These are phyloP conservation scores for Colletotrichum phormii DNA, from an alignment of 2,329 filamentous ascomycete species.

Conservation along the genomic window DNA sequence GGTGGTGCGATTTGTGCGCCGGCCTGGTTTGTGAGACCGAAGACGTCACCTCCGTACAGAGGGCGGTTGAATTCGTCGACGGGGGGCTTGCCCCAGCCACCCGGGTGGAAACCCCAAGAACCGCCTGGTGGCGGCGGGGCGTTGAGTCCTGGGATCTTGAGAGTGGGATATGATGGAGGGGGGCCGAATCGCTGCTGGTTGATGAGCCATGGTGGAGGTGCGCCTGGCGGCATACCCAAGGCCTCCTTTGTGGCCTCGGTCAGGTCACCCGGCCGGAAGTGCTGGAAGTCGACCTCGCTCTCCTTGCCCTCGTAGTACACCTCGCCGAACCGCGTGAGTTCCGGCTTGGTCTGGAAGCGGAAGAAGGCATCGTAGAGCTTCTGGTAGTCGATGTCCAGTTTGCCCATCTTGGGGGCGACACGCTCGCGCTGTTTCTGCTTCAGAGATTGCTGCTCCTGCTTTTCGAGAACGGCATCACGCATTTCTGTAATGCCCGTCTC, in stretches of 20 bases:
- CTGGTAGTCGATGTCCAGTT: constrained; percentile 97
- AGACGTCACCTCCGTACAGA: constrained; percentile 93
- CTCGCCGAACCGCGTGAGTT: constrained; percentile 93
- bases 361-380: constrained; percentile 99
- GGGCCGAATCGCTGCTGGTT: constrained; percentile 95
- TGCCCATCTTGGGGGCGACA: constrained; percentile 95
- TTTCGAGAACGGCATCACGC: constrained; percentile 95
- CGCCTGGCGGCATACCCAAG: constrained; percentile 90
- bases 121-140: constrained; percentile 90
- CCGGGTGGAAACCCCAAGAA: constrained; percentile 94
- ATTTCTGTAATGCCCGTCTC: constrained; percentile 98
- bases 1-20: constrained; percentile 50
- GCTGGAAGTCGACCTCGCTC: constrained; percentile 92
- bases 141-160: constrained; percentile 95
- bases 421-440: constrained; percentile 97
- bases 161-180: constrained; percentile 92
- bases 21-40: constrained; percentile 74
- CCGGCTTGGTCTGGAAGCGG: constrained; percentile 95
- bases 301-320: constrained; percentile 99
- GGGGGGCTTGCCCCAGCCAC: constrained; percentile 95
- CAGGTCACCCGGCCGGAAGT: constrained; percentile 89
- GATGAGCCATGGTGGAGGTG: constrained; percentile 96
- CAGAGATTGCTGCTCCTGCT: constrained; percentile 89
- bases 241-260: constrained; percentile 92
- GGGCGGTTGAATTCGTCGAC: constrained; percentile 93